Base-by-base conservation (phyloP, 345 rosid genomes). In the Populus simonii region DNA sequence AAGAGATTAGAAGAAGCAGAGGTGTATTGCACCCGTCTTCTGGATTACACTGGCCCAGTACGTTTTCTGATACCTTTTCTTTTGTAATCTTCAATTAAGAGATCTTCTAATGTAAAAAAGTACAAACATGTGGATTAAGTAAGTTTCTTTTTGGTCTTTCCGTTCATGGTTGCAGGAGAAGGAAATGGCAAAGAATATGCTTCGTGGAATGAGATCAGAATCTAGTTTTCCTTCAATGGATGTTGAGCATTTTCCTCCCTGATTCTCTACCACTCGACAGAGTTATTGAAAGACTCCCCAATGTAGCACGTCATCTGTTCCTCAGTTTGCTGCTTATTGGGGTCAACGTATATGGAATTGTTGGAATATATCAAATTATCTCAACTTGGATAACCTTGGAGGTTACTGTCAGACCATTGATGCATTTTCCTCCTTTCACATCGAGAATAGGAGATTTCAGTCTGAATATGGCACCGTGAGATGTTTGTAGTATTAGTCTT, bases 21-120 rank as follows among this genome's bases (percentile, higher is more conserved):
- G 83, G 92, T 96, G 59, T 91, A 96, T 76, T 92, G 97, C 78
- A 91, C 96, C 41, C 97, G 99, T 75, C 96, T 93, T 73, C 88
- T 96, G 39, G 97, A 96, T 86, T 93, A 90, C 79, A 89, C 89
- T 78, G 97, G 98, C 80, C 99, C 97, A 0, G 98, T 93, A 84
- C 89, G 95, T 91, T 75, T 55, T 67, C 36, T 71, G 22, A 39
- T 74, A 22, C 43, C 70, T 67, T 67, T 25, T 66, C 36, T 31
- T 25, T 65, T 5, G 36, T 8, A 68, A 47, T 16, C 53, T 33
- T 47, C 53, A 47, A 4, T 47, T 47, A 47, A 12, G 51, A 47
- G 51, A 47, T 47, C 16, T 47, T 12, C 5, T 47, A 12, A 47
- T 47, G 18, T 47, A 13, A 15, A 16, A 47, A 47, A 47, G 36